Evolutionary conservation across 1,284 basidiomycete genomes (phyloP).

Genomic region (Leccinum fuscescens): DNA sequence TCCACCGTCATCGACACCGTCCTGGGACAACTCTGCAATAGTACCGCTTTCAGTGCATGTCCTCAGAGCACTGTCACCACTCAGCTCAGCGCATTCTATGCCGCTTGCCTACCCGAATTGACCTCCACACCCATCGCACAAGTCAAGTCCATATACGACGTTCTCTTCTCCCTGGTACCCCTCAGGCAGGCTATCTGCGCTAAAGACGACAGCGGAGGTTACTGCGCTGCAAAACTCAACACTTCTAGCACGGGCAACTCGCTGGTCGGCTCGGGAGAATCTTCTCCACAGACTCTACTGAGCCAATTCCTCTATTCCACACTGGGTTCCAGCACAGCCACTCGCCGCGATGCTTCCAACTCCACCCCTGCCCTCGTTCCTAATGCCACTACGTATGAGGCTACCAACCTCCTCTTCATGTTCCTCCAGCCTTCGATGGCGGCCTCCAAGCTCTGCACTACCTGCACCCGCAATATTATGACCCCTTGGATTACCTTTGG

Average conservation of each 20-base stretch:
- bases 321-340: constrained; percentile 21
- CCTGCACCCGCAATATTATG: constrained; percentile 78
- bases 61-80: constrained; percentile 55
- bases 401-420: constrained; percentile 75
- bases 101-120: constrained; percentile 69
- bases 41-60: constrained; percentile 47
- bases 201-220: constrained; percentile 66
- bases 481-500: constrained; percentile 77
- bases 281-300: constrained; percentile 20
- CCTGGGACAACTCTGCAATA: constrained; percentile 59
- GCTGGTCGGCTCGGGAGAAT: constrained; percentile 11
- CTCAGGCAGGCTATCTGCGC: constrained; percentile 68
- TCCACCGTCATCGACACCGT: constrained; percentile 48
- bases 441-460: constrained; percentile 63
- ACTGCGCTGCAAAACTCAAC: constrained; percentile 54
- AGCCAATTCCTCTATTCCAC: constrained; percentile 19
- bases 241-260: constrained; percentile 21
- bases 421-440: constrained; percentile 60
- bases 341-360: constrained; percentile 31
- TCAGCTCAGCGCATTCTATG: constrained; percentile 67
- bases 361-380: constrained; percentile 44
- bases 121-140: constrained; percentile 44
- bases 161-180: constrained; percentile 70
- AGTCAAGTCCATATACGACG: constrained; percentile 72
- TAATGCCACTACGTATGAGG: constrained; percentile 64